Conservation (phyloP, 2,329 filamentous ascomycete species). For the Fusarium graminum region DNA sequence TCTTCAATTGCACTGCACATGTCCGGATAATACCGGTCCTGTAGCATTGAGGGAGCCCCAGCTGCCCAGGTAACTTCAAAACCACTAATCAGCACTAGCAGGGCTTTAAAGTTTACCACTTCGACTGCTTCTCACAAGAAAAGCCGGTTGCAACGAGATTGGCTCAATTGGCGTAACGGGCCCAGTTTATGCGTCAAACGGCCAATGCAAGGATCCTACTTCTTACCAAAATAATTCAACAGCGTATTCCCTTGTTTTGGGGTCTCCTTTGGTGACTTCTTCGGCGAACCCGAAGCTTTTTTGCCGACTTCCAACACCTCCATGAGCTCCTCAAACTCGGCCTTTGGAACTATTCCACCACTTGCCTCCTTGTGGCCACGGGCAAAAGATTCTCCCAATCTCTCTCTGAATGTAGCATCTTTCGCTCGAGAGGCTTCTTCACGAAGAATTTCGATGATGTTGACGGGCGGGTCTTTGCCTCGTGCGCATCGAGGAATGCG, state of each 20-base stretch:
- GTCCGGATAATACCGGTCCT: no score
- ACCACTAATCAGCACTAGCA: not conserved
- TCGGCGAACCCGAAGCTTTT: slow-evolving; percentile 57
- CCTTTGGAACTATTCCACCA: slow-evolving; percentile 71
- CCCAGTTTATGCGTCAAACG: not conserved
- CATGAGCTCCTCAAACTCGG: slow-evolving; percentile 75
- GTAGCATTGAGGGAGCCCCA: not conserved
- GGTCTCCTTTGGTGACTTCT: slow-evolving; percentile 39
- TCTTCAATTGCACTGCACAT: no score
- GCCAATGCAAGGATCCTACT: not conserved
- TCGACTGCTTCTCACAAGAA: not conserved
- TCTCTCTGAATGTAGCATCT: slow-evolving; percentile 56
- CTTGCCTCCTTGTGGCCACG: slow-evolving; percentile 76
- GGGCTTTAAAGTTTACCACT: not conserved
- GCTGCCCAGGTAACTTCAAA: not conserved
- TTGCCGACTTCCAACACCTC: slow-evolving; percentile 69
- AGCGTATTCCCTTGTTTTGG: slow-evolving; percentile 66
- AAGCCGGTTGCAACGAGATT: slow-evolving; percentile 16
- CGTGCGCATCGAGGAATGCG: slow-evolving; percentile 70
- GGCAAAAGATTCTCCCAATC: slow-evolving; percentile 74
- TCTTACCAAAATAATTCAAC: slow-evolving; percentile 66
- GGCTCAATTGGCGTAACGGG: not conserved
- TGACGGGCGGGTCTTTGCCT: slow-evolving; percentile 66
- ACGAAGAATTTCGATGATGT: slow-evolving; percentile 72
- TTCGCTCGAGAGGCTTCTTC: slow-evolving; percentile 61